phyloP scores from a whole-genome alignment of 2,329 filamentous ascomycete genomes.

The Xylariaceae sp. region DNA sequence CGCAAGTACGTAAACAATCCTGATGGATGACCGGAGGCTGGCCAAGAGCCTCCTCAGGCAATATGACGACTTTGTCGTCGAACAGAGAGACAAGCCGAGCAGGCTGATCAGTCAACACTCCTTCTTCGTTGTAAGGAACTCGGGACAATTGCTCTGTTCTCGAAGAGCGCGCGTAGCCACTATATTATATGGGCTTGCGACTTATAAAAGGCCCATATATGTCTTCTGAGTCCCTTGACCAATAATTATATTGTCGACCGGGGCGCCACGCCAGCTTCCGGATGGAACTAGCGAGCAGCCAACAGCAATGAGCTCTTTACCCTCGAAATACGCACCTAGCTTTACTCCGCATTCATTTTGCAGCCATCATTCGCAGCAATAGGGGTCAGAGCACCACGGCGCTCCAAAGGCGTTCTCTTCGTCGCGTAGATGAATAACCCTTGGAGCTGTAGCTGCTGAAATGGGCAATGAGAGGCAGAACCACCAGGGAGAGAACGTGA shows the following conservation, averaged over 20 bases:
- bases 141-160: neutral
- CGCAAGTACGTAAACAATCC: neutral
- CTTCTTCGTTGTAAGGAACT: neutral
- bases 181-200: too few species aligned
- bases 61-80: slow-evolving; percentile 69
- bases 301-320: slow-evolving; percentile 56
- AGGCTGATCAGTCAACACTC: slow-evolving; percentile 2
- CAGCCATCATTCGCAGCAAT: slow-evolving; percentile 60
- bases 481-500: neutral
- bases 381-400: slow-evolving; percentile 43
- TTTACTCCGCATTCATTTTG: slow-evolving; percentile 62
- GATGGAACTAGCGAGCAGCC: slow-evolving; percentile 63
- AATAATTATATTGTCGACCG: slow-evolving; percentile 65
- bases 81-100: slow-evolving; percentile 49
- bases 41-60: slow-evolving; percentile 47
- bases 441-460: slow-evolving; percentile 30
- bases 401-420: slow-evolving; percentile 57
- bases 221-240: slow-evolving; percentile 79
- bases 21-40: neutral
- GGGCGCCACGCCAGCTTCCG: slow-evolving; percentile 64
- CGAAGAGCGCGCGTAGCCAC: too few species aligned
- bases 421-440: slow-evolving; percentile 51
- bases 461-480: neutral
- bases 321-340: slow-evolving; percentile 61
- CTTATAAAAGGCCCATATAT: slow-evolving; percentile 44